Base-by-base conservation (phyloP, 176 grass and related monocot species). In the Bromus sterilis region DNA sequence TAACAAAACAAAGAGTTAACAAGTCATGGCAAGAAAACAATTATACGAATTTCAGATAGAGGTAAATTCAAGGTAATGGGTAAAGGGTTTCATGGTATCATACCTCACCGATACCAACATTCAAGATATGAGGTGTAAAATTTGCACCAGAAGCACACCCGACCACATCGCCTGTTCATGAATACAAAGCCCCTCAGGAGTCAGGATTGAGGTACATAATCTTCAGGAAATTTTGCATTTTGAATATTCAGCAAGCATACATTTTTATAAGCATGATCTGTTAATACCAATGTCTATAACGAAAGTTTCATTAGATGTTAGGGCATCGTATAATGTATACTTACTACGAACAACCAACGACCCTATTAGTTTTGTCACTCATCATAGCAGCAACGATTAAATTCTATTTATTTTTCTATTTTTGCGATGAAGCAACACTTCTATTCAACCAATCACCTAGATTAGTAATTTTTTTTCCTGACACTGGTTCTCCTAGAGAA, bases 51-150 rank as follows among this genome's bases (percentile, higher is more conserved):
- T 78, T 6, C 23, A 74, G 34, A 74, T 10, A 56, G 51, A 64
- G 26, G 7, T 64, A 67, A 56, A 30, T 18, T 68, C n/a, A 58
- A 57, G 37, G 64, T 7, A 7, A 35, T 28, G 20, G 18, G n/a
- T n/a, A n/a, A n/a, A n/a, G n/a, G 49, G 49, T 41, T 56, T 28
- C 31, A 72, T 13, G 6, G 23, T 51, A 57, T 26, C 82, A 51
- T 95, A 98, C 96, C 90, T 98, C 96, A 20, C 96, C 96, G 24
- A 88, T 82, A 71, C 87, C 76, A 87, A 98, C 89, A 66, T 73
- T 91, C 78, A 98, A 86, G 80, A 98, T 87, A 85, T 98, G 96
- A 46, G 96, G 93, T 67, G 86, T 89, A 76, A 98, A 98, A 78
- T 95, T 98, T 48, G 93, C 81, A 20, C 93, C 93, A 51, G 96